Evolutionary conservation across 2,329 filamentous ascomycete genomes (phyloP).

Genomic region (Arthrocladium fulminans): DNA sequence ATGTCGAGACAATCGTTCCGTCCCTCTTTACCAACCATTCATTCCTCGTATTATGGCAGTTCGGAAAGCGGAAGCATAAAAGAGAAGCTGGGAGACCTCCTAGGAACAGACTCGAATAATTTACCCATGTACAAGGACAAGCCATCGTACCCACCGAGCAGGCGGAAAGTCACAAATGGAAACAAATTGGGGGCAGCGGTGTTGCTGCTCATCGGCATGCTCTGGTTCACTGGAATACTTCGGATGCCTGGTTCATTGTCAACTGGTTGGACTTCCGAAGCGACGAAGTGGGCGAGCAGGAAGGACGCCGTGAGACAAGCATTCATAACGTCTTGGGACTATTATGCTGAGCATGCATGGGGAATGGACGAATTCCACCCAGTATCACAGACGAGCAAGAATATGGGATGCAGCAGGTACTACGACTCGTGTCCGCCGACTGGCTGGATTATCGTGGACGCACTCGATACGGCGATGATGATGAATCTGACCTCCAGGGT

Average conservation of each 20-base stretch:
- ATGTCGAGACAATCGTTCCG: slow-evolving; percentile 1
- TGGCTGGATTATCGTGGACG: slow-evolving; percentile 97
- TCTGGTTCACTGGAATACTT: slow-evolving; percentile 5
- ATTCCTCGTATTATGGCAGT: neutral
- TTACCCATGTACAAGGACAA: slow-evolving; percentile 99
- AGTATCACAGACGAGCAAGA: slow-evolving; percentile 63
- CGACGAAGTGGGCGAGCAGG: slow-evolving; percentile 63
- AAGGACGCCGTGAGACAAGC: slow-evolving; percentile 77
- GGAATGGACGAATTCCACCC: slow-evolving; percentile 89
- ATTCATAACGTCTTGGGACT: slow-evolving; percentile 85
- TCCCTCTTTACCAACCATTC: slow-evolving; percentile 4
- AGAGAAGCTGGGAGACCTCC: slow-evolving; percentile 1
- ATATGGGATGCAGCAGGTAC: slow-evolving; percentile 73
- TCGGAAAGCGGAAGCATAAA: slow-evolving; percentile 1
- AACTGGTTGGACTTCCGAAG: slow-evolving; percentile 23
- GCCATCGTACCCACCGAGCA: slow-evolving; percentile 58
- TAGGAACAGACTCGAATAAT: slow-evolving; percentile 32
- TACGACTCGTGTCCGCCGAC: slow-evolving; percentile 33
- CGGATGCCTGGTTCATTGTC: slow-evolving; percentile 22
- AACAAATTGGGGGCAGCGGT: slow-evolving; percentile 15
- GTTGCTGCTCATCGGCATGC: neutral
- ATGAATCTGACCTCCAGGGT: slow-evolving; percentile 93
- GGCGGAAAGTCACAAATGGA: slow-evolving; percentile 30
- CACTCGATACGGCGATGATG: slow-evolving; percentile 90
- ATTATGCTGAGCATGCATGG: slow-evolving; percentile 89